Evolutionary conservation across 2,329 filamentous ascomycete species (phyloP), one percentile per base, ranked within the genome.

Genomic region (Trichoderma aggressivum): DNA sequence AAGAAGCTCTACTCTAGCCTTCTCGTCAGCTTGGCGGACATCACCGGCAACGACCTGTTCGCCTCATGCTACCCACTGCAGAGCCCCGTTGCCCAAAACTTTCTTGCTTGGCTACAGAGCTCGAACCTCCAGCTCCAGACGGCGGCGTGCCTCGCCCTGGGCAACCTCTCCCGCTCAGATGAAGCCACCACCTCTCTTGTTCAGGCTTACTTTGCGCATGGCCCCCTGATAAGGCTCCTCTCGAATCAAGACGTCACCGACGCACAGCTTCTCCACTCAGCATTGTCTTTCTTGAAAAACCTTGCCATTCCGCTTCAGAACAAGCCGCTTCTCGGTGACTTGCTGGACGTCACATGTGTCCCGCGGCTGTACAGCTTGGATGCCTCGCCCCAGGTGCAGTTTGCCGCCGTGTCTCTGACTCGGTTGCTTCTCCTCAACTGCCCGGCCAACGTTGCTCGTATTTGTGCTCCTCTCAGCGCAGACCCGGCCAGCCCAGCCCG

Each of bases 251-350:
- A 79, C 10, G 76, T 84, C 53, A 78, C 75, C 8, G 83, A 86
- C 72, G 77, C 84, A 1, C 87, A 89, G 72, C 84, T 89, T 18
- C 81, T 89, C 0, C 88, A 90, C 75, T 84, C 87, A 1, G 81
- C 83, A 2, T 81, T 91, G 21, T 86, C 87, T 8, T 90, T 90
- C 75, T 84, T 90, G 72, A 90, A 90, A 78, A 91, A 91, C 77
- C 85, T 91, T 10, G 87, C 89, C 30, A 88, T 91, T 64, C 87
- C 88, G 0, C 70, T 79, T 0, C 76, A 78, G 30, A 91, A 91
- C 79, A 90, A 89, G 77, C 73, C 82, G 3, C 61, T 79, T 0
- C 81, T 91, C 1, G 85, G 85, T 18, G 78, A 79, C 6, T 79
- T 90, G 2, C 80, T 90, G 4, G 80, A 83, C 7, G 75, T 80